Evolutionary conservation across 768 basidiomycete genomes (phyloP), one percentile per base, ranked within the genome.

Genomic region (Xanthoconium purpureum): DNA sequence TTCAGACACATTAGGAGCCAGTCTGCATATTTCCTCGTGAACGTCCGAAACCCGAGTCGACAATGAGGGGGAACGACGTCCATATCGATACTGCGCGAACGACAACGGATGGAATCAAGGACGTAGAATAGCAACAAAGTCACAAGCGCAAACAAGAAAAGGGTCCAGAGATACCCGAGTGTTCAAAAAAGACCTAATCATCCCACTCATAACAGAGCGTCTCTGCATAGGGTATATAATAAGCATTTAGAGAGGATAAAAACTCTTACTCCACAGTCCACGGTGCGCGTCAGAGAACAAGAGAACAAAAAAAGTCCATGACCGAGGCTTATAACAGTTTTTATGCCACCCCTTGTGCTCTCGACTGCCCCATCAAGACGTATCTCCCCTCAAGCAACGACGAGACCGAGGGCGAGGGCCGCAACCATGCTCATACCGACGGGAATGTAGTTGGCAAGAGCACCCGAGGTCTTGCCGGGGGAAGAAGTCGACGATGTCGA

Each of bases 391-490:
- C 54, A 71, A 12, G 67, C 70, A 18, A 73, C 64, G 15, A 66
- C 52, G 15, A 71, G 52, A 20, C 71, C 69, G 17, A 73, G 56
- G 1, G 55, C 14, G 37, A 67, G 48, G 20, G 71, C 70, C 12
- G 63, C 67, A 13, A 42, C 70, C 65, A 71, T 67, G 57, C 69
- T 59, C 60, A 71, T 52, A 18, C 70, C 69, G 2, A 59, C 50
- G 5, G 70, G 71, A 8, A 66, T 42, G 30, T 71, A 70, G 38
- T 67, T 62, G 30, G 50, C 48, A 12, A 51, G 11, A 11, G 55
- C 55, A 15, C 50, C 67, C 0, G 66, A 54, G 3, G 47, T 54
- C 43, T 54, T 63, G 35, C 42, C 47, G n/a, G n/a, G n/a, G 15
- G 35, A 0, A 1, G 65, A 61, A 1, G 64, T 67, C 52, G 65